Conservation (phyloP, 2,329 filamentous ascomycete species). For the Xylariaceae sp. region DNA sequence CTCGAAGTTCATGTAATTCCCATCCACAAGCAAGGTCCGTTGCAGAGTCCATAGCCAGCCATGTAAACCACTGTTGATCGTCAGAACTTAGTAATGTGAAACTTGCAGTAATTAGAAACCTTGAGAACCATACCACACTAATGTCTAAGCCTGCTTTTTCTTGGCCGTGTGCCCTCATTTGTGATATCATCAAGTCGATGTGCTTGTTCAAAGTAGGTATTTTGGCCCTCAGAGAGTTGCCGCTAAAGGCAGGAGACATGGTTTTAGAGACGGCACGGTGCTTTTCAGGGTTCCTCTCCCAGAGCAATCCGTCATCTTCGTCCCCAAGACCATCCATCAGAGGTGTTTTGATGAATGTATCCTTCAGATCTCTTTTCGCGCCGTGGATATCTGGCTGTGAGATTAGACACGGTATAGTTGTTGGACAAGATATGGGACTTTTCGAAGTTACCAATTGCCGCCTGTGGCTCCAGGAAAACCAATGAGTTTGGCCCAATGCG, state of each 20-base stretch:
- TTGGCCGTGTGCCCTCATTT: conserved; percentile 17
- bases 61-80: conserved; percentile 16
- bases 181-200: conserved; percentile 31
- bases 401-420: background rate
- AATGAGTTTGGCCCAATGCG: conserved; percentile 18
- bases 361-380: background rate
- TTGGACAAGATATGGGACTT: background rate
- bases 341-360: conserved; percentile 10
- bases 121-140: background rate
- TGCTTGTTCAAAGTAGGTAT: conserved; percentile 32
- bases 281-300: conserved; percentile 9
- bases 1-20: background rate
- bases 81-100: background rate
- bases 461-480: conserved; percentile 10
- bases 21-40: conserved; percentile 2
- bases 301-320: conserved; percentile 6
- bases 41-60: conserved; percentile 27
- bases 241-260: conserved; percentile 13
- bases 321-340: background rate
- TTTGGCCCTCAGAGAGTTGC: conserved; percentile 15
- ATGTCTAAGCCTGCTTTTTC: background rate
- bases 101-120: background rate
- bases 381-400: conserved; percentile 1
- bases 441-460: conserved; percentile 7
- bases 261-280: conserved; percentile 6